Evolutionary conservation across 2,329 filamentous ascomycete species (phyloP), one percentile per base, ranked within the genome.

Genomic region (Aspergillus sp.): DNA sequence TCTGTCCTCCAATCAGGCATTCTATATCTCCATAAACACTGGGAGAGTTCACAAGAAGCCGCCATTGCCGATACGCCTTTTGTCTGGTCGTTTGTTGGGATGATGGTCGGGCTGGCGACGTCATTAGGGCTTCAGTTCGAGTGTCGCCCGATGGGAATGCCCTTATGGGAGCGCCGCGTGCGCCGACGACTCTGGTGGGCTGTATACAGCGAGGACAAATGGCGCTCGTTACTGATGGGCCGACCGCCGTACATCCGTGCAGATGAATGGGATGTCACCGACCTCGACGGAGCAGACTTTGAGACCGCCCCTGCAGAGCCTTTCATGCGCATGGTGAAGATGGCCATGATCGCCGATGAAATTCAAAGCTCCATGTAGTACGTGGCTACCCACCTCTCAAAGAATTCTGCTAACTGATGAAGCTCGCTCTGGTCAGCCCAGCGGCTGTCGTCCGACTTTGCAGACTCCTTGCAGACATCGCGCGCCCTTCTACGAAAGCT

Each of bases 171-270:
- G 52, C 75, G 75, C 52, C 66, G 73, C 9, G 64, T 76, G 7
- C 69, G 75, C 2, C 62, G 72, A 19, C 65, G 75, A 6, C 61
- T 77, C 7, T 77, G 75, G 73, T 77, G 75, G 75, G 72, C 72
- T 6, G 61, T 76, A 5, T 77, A 75, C 48, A 61, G 69, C 15
- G 71, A 77, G 55, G 75, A 77, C 39, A 77, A 74, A 58, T 77
- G 73, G 69, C 64, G 68, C 4, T 68, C 68, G 9, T 55, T 77
- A n/a, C 64, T 76, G 6, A 62, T 69, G 56, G 75, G 75, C 0
- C 66, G 72, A 2, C 74, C 75, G 2, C 68, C 74, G 1, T 73
- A 71, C 48, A 72, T 77, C 25, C 67, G 67, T 4, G 56, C 57
- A 0, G 68, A 69, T 3, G 72, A 77, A 43, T 76, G 73, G 73